phyloP scores from a whole-genome alignment of 345 rosid species.

The Camelina laxa region DNA sequence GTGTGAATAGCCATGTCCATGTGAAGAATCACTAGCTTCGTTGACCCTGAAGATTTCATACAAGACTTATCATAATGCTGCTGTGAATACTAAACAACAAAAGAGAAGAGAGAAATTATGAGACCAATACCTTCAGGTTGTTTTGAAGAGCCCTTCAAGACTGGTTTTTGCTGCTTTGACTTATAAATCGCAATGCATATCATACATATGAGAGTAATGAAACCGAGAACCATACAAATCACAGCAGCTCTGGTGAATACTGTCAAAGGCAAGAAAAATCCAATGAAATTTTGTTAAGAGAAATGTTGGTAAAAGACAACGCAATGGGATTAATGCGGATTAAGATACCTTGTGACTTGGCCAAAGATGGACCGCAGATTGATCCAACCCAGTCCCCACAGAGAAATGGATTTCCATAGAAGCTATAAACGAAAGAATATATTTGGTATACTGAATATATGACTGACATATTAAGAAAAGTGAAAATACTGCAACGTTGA shows the following conservation, averaged over 20 bases:
- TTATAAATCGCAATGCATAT: slow-evolving; percentile 66
- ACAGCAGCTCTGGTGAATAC: slow-evolving; percentile 66
- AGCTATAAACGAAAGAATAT: slow-evolving; percentile 49
- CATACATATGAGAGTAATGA: slow-evolving; percentile 58
- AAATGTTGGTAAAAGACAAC: neutral
- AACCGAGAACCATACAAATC: slow-evolving; percentile 70
- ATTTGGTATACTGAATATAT: neutral
- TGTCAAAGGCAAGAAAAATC: slow-evolving; percentile 29
- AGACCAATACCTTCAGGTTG: slow-evolving; percentile 51
- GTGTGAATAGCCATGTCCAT: slow-evolving; percentile 98
- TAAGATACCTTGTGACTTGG: slow-evolving; percentile 62
- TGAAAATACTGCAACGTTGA: neutral
- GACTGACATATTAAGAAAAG: neutral
- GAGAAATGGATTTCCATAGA: slow-evolving; percentile 71
- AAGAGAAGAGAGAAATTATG: neutral
- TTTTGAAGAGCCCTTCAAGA: slow-evolving; percentile 44
- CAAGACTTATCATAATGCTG: neutral
- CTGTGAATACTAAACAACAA: neutral
- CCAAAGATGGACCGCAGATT: slow-evolving; percentile 59
- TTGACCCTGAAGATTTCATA: slow-evolving; percentile 56
- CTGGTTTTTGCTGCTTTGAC: slow-evolving; percentile 57
- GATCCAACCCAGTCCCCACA: slow-evolving; percentile 92
- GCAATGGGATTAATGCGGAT: neutral
- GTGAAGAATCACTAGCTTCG: slow-evolving; percentile 91
- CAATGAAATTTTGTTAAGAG: neutral